A percentile compares a stretch with the other conserved stretches of the same genome.
These are phyloP conservation scores for Helianthus annuus DNA, from an alignment of 129 eudicot species.

Conservation along the genomic window DNA sequence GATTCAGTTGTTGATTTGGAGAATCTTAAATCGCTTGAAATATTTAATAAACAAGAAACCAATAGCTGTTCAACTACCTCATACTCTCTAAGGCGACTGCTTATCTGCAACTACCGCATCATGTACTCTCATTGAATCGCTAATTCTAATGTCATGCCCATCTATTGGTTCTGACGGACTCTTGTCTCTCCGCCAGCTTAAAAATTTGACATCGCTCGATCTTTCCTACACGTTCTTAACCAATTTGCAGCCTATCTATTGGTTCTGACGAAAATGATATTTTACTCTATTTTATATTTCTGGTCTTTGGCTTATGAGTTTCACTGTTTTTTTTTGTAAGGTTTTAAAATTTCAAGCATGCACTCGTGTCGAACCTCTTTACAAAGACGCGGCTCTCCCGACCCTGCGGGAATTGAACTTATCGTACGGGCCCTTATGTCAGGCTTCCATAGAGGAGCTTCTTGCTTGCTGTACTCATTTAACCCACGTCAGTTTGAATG, in stretches of 20 bases:
- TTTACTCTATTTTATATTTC: background rate
- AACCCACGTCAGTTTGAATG: constrained; percentile 94
- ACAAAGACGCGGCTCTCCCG: constrained; percentile 82
- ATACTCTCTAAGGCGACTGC: no score
- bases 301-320: background rate
- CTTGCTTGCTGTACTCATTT: constrained; percentile 83
- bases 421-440: constrained; percentile 86
- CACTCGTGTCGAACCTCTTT: constrained; percentile 88
- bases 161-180: constrained; percentile 90
- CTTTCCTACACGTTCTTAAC: constrained; percentile 87
- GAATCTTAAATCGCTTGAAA: no score
- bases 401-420: constrained; percentile 78
- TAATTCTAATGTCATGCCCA: constrained; percentile 90
- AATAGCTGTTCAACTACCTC: no score
- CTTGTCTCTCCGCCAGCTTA: constrained; percentile 63
- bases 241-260: constrained; percentile 84
- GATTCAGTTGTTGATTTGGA: no score
- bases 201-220: constrained; percentile 81
- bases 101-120: constrained; percentile 89
- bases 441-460: constrained; percentile 87
- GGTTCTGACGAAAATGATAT: no score
- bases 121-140: constrained; percentile 82
- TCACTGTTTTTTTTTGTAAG: constrained; percentile 31
- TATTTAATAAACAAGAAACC: no score
- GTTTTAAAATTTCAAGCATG: constrained; percentile 95